Percentiles rank a stretch among this genome's conserved stretches.
phyloP scores from a whole-genome alignment of 495 filamentous ascomycete genomes.

The Friedmanniomyces endolithicus region DNA sequence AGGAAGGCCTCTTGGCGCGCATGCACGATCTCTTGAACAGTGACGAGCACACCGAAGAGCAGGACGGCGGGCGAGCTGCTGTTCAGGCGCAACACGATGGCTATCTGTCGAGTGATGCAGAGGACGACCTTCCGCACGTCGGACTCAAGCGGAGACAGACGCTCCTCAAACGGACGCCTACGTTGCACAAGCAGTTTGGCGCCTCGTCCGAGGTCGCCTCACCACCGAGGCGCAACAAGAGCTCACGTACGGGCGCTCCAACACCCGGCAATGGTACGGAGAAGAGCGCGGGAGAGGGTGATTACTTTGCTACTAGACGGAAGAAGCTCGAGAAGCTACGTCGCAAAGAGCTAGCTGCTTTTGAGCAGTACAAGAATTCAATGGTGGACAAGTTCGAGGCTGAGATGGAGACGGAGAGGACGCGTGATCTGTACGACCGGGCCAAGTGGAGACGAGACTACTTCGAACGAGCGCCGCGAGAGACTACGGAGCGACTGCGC shows the following conservation, averaged over 20 bases:
- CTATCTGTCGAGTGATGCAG: constrained; percentile 17
- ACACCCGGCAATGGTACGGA: neutral
- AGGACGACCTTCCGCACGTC: constrained; percentile 15
- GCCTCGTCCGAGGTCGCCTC: neutral
- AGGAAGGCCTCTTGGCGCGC: constrained; percentile 4
- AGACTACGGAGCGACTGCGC: constrained; percentile 11
- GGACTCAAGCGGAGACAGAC: constrained; percentile 4
- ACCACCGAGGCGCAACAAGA: neutral
- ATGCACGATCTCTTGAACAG: constrained; percentile 6
- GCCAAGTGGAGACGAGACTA: constrained; percentile 16
- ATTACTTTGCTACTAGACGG: constrained; percentile 9
- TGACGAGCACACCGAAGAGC: neutral
- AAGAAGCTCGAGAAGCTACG: constrained; percentile 16
- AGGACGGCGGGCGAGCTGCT: neutral
- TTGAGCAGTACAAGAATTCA: constrained; percentile 10
- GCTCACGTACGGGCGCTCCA: neutral
- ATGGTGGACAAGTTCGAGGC: constrained; percentile 19
- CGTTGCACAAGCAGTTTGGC: neutral
- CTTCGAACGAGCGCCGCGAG: constrained; percentile 14
- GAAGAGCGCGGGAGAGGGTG: neutral
- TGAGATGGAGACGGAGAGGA: constrained; percentile 6
- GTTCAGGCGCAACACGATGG: constrained; percentile 5
- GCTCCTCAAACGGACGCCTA: neutral
- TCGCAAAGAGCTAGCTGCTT: constrained; percentile 11
- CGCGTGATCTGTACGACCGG: constrained; percentile 8